phyloP scores from a whole-genome alignment of 208 protist genomes.

The Angomonas ambiguus region DNA sequence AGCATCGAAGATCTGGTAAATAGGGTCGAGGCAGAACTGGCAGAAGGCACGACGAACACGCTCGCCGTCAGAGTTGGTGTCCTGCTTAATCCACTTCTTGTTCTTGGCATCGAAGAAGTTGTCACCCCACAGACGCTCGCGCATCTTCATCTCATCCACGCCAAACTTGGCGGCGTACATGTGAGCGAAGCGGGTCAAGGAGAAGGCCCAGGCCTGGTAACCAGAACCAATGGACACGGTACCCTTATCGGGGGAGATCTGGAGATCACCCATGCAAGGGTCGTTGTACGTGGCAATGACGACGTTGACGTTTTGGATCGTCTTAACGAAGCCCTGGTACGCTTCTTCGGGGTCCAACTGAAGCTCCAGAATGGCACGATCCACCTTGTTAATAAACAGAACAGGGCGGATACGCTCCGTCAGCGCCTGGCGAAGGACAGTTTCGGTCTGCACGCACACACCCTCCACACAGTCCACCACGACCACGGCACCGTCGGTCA shows the following conservation, averaged over 20 bases:
- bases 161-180: slow-evolving; percentile 94
- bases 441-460: slow-evolving; percentile 5
- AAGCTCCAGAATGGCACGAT: slow-evolving; percentile 90
- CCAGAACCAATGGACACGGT: slow-evolving; percentile 98
- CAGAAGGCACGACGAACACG: slow-evolving; percentile 84
- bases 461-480: too few species aligned
- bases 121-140: slow-evolving; percentile 98
- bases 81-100: slow-evolving; percentile 74
- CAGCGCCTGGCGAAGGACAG: slow-evolving; percentile 86
- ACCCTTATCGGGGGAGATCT: slow-evolving; percentile 83
- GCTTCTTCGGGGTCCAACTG: slow-evolving; percentile 84
- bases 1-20: slow-evolving; percentile 95
- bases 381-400: slow-evolving; percentile 99
- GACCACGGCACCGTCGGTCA: slow-evolving; percentile 99
- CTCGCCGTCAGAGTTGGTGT: slow-evolving; percentile 58
- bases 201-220: slow-evolving; percentile 99
- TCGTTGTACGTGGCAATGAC: slow-evolving; percentile 98
- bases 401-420: slow-evolving; percentile 98
- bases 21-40: slow-evolving; percentile 98
- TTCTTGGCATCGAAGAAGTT: slow-evolving; percentile 95
- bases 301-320: slow-evolving; percentile 68
- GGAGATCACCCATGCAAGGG: slow-evolving; percentile 87
- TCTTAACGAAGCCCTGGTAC: slow-evolving; percentile 76
- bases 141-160: slow-evolving; percentile 75
- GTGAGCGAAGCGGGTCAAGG: slow-evolving; percentile 87